Evolutionary conservation across 305 asterid species (phyloP).

Genomic region (Solanum hybrid): DNA sequence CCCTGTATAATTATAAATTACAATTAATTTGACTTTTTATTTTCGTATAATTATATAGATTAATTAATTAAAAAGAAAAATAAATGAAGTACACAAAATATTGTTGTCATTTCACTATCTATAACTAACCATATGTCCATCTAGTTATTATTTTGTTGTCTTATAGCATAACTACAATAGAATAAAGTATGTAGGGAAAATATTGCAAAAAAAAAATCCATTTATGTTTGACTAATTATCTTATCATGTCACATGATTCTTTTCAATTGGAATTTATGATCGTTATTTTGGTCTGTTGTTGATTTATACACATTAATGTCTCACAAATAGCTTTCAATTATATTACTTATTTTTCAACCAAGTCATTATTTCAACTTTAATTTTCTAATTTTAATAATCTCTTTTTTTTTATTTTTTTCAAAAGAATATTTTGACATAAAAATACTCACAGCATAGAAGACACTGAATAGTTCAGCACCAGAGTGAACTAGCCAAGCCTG

Average conservation of each 20-base stretch:
- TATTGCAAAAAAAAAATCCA: background rate
- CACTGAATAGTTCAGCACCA: constrained; percentile 88
- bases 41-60: background rate
- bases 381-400: background rate
- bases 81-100: background rate
- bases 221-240: background rate
- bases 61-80: background rate
- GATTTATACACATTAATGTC: background rate
- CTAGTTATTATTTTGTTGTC: background rate
- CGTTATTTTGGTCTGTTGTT: background rate
- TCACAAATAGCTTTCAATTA: background rate
- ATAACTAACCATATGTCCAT: constrained; percentile 11
- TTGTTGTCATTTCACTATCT: constrained; percentile 20
- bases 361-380: background rate
- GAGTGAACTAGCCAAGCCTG: constrained; percentile 87
- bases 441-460: constrained; percentile 77
- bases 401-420: background rate
- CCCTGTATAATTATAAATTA: constrained; percentile 40
- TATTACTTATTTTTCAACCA: background rate
- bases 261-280: background rate
- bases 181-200: background rate
- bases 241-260: background rate
- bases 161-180: background rate
- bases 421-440: background rate
- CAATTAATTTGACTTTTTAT: background rate